Evolutionary conservation across 805 yeast genomes (phyloP).

Genomic region (Metschnikowia proteae): DNA sequence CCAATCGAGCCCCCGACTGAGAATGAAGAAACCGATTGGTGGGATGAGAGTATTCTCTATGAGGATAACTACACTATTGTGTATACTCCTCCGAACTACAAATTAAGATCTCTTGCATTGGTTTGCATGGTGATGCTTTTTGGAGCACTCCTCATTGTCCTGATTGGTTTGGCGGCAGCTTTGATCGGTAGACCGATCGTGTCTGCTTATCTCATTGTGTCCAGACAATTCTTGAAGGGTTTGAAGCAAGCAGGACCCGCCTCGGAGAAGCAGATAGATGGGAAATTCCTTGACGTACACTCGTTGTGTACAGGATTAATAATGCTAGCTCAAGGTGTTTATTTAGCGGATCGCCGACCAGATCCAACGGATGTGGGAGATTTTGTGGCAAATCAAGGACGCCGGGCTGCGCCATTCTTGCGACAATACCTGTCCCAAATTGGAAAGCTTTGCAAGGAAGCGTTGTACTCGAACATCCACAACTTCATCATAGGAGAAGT

Average conservation of each 20-base stretch:
- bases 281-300: slow-evolving; percentile 8
- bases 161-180: slow-evolving; percentile 20
- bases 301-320: slow-evolving; percentile 12
- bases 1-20: slow-evolving; percentile 10
- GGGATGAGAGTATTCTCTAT: slow-evolving; percentile 38
- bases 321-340: slow-evolving; percentile 1
- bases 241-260: neutral
- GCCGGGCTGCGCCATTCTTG: neutral
- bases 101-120: slow-evolving; percentile 50
- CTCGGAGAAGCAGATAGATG: neutral
- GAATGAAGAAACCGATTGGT: slow-evolving; percentile 31
- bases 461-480: neutral
- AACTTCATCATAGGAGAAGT: neutral
- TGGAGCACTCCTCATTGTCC: slow-evolving; percentile 30
- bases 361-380: slow-evolving; percentile 5
- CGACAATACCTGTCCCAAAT: neutral
- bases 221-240: neutral
- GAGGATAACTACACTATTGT: slow-evolving; percentile 62
- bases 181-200: slow-evolving; percentile 25
- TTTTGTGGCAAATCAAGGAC: slow-evolving; percentile 9
- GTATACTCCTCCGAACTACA: slow-evolving; percentile 80
- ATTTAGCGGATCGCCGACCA: slow-evolving; percentile 2
- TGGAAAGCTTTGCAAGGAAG: too few species aligned
- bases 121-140: slow-evolving; percentile 47
- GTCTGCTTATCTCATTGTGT: slow-evolving; percentile 4